Conservation (phyloP, 2,329 filamentous ascomycete genomes). For the Diaporthe humulicola region DNA sequence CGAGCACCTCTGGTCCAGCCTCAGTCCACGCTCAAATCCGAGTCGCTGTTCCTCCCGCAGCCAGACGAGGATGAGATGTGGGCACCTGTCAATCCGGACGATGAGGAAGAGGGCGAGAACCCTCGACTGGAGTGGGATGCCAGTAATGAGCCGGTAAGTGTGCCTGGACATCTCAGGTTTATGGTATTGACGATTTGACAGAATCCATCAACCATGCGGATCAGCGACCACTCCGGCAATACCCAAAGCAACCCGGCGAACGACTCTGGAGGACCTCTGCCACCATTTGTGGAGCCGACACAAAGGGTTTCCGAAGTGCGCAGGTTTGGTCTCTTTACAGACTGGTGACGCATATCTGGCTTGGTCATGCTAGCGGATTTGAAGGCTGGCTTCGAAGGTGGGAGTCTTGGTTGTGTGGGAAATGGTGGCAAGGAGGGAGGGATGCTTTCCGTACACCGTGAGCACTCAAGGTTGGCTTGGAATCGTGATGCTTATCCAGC, state of each 20-base stretch:
- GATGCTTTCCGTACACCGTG: neutral
- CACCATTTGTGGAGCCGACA: conserved; percentile 73
- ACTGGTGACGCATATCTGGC: conserved; percentile 5
- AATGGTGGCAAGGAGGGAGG: neutral
- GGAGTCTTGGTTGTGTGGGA: neutral
- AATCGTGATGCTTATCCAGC: conserved; percentile 74
- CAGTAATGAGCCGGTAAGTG: conserved; percentile 71
- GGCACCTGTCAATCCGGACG: conserved; percentile 73
- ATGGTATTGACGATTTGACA: conserved; percentile 44
- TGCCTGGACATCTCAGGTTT: too few species aligned
- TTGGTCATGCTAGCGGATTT: neutral
- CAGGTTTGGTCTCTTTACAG: conserved; percentile 52
- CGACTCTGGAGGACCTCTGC: conserved; percentile 38
- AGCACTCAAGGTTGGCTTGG: conserved; percentile 39
- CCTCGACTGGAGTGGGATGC: conserved; percentile 82
- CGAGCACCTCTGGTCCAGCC: conserved; percentile 54
- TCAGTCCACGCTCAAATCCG: conserved; percentile 70
- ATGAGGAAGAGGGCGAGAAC: conserved; percentile 72
- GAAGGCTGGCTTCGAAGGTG: neutral
- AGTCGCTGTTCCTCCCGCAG: conserved; percentile 78
- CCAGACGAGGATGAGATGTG: conserved; percentile 77
- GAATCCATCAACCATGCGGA: conserved; percentile 53
- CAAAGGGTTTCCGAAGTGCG: conserved; percentile 79
- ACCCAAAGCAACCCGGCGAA: conserved; percentile 1
- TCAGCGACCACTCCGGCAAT: conserved; percentile 43